A percentile compares a stretch with the other conserved stretches of the same genome.
phyloP scores from a whole-genome alignment of 2,329 filamentous ascomycete genomes.

The Didymella segeticola region DNA sequence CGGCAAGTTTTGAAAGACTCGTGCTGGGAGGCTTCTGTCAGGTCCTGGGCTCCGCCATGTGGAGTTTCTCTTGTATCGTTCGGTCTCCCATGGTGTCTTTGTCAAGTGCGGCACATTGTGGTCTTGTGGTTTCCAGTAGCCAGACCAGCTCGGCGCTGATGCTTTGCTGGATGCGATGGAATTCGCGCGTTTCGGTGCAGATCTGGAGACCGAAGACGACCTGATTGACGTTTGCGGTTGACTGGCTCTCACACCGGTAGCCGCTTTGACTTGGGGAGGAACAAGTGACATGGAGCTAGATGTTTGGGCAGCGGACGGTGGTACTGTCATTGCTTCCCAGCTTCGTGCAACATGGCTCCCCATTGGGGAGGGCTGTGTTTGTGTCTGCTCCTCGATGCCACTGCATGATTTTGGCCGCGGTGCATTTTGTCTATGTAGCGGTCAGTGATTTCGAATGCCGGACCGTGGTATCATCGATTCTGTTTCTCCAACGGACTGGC shows the following conservation, averaged over 20 bases:
- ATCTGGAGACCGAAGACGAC: neutral
- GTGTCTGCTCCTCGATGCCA: neutral
- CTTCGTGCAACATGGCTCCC: neutral
- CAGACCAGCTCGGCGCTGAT: neutral
- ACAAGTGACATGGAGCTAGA: neutral
- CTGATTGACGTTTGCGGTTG: neutral
- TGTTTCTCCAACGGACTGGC: too few species aligned
- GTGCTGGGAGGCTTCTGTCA: constrained; percentile 29
- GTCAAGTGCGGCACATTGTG: constrained; percentile 33
- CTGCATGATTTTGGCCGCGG: neutral
- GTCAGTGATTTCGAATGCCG: neutral
- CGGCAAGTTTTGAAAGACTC: constrained; percentile 57
- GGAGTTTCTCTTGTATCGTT: constrained; percentile 41
- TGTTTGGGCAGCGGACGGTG: neutral
- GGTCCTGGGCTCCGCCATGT: constrained; percentile 36
- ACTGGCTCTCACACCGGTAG: neutral
- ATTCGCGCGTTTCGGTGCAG: neutral
- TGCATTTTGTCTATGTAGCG: neutral
- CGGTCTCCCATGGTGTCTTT: constrained; percentile 50
- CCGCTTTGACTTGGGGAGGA: neutral
- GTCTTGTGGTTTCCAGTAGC: constrained; percentile 2
- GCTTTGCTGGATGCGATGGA: constrained; percentile 6
- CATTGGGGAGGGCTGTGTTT: neutral
- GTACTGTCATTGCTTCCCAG: neutral
- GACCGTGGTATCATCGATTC: too few species aligned